Conservation (phyloP, 2,329 filamentous ascomycete species). For the Paramyrothecium roridum region DNA sequence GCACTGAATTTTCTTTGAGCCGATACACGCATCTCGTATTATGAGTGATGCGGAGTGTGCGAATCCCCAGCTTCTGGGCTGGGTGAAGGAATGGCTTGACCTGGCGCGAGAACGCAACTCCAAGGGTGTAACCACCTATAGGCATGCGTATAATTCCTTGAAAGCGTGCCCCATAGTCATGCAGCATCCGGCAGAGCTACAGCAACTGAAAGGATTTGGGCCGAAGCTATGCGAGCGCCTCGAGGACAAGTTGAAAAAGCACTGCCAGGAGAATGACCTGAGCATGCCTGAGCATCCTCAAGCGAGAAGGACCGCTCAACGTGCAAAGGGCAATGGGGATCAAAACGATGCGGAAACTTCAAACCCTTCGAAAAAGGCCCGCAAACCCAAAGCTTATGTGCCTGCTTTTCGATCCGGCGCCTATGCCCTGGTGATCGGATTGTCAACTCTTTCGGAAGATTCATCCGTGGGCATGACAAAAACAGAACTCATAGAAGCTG, state of each 20-base stretch:
- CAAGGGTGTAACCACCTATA: slow-evolving; percentile 70
- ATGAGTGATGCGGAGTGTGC: slow-evolving; percentile 46
- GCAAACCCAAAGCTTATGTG: slow-evolving; percentile 65
- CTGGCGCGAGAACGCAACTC: slow-evolving; percentile 64
- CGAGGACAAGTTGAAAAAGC: slow-evolving; percentile 54
- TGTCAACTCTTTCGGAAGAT: slow-evolving; percentile 58
- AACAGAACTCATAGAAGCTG: slow-evolving; percentile 62
- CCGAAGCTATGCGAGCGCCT: slow-evolving; percentile 68
- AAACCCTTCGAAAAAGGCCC: slow-evolving; percentile 52
- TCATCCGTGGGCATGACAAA: slow-evolving; percentile 59
- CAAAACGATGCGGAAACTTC: slow-evolving; percentile 29
- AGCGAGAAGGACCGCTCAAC: slow-evolving; percentile 34
- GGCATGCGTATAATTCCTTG: slow-evolving; percentile 72
- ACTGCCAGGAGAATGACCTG: slow-evolving; percentile 65
- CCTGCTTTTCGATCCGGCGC: slow-evolving; percentile 69
- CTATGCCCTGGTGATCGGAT: slow-evolving; percentile 68
- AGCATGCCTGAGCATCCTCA: slow-evolving; percentile 62
- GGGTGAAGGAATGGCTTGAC: slow-evolving; percentile 77
- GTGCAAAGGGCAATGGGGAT: slow-evolving; percentile 25
- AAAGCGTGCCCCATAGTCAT: slow-evolving; percentile 70
- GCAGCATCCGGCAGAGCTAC: slow-evolving; percentile 68
- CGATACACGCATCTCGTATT: not conserved
- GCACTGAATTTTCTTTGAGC: not conserved
- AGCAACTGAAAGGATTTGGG: slow-evolving; percentile 71
- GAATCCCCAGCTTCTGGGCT: slow-evolving; percentile 69